Base-by-base conservation (phyloP, 805 yeast genomes). In the Cyberlindnera maclurae region DNA sequence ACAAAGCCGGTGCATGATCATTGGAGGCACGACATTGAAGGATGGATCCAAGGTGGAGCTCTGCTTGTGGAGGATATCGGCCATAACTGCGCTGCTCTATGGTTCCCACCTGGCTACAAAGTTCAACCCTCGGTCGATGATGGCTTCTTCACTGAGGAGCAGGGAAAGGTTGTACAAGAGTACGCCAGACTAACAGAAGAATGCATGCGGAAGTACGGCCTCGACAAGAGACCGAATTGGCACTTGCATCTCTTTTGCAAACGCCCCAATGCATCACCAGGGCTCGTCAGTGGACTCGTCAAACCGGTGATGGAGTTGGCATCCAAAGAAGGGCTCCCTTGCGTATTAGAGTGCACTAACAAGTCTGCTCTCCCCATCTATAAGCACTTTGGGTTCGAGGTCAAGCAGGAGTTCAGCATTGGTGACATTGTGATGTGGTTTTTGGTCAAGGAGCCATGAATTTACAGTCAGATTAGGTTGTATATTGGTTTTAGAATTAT, bases 401-500 rank as follows among this genome's bases (percentile, higher is more conserved):
- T 29, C 10, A 29, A 29, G 31, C 17, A 29, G 31, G 18, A 13
- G 15, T 29, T 29, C 18, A 11, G 18, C 7, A 10, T 29, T 10
- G 15, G 18, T 10, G 31, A 15, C 16, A 15, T 29, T n/a, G 17
- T n/a, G 15, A 15, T 13, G 12, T 29, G 16, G 17, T 32, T 12
- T 18, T 15, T 37, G 12, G 15, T 16, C 15, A 36, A 12, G 15
- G 26, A 30, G 8, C 29, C 29, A 5, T 29, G 29, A 17, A 5
- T 17, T 20, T 20, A 20, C 24, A 20, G 5, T 20, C 8, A n/a
- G 11, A 10, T 6, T 10, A 24, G 33, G 13, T 13, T n/a, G 28
- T 16, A 18, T n/a, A n/a, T n/a, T n/a, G n/a, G n/a, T 15, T 12
- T n/a, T 7, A n/a, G n/a, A 26, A 13, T 56, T 65, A 82, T 34